phyloP scores from a whole-genome alignment of 225 moss, liverwort and hornwort genomes.

The Rhytidiadelphus loreus region DNA sequence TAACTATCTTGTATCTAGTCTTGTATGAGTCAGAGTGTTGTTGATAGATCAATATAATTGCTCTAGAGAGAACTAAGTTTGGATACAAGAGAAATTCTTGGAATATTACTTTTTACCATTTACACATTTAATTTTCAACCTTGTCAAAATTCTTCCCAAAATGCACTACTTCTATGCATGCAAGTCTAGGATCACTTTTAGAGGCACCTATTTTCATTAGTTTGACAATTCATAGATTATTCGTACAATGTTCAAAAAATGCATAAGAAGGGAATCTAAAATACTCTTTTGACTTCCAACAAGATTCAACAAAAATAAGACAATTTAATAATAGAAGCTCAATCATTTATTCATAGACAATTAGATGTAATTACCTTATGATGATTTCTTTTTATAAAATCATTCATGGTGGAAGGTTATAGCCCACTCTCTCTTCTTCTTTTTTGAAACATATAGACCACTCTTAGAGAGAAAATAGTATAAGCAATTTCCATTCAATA shows the following conservation, averaged over 20 bases:
- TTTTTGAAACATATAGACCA: too few relatives aligned
- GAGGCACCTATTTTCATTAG: not conserved
- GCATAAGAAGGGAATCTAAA: rapidly evolving
- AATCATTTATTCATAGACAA: not conserved
- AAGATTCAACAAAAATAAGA: too few relatives aligned
- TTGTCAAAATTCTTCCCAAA: not conserved
- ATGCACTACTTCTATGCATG: not conserved
- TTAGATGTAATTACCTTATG: too few relatives aligned
- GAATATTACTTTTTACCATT: not conserved
- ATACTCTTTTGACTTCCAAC: too few relatives aligned
- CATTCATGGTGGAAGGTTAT: rapidly evolving
- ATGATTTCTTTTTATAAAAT: not conserved
- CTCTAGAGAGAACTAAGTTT: not conserved
- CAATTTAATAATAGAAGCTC: rapidly evolving
- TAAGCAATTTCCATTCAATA: not conserved
- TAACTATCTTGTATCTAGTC: not conserved
- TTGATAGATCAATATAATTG: not conserved
- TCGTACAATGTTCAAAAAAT: not conserved
- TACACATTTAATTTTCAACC: not conserved
- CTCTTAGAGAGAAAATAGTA: not conserved
- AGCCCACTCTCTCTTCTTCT: too few relatives aligned
- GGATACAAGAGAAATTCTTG: not conserved
- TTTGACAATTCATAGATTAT: too few relatives aligned
- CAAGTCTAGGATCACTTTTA: rapidly evolving
- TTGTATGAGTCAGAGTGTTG: too few relatives aligned